These are phyloP conservation scores for Euphorbia celastroides DNA, from an alignment of 441 rosid genomes.

Conservation along the genomic window DNA sequence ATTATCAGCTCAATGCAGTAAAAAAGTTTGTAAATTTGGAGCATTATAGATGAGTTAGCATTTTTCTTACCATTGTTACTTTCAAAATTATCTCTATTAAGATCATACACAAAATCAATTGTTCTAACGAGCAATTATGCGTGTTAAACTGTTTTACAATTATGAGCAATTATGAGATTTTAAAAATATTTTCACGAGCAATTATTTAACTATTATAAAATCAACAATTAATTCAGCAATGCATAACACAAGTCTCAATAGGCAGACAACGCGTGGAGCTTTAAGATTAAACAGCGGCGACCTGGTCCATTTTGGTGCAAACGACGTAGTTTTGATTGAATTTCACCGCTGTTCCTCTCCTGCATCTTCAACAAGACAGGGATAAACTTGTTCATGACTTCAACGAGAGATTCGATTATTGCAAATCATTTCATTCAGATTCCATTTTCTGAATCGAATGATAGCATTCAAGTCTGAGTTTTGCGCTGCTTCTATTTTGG, in stretches of 20 bases:
- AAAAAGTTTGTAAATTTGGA: too few relatives aligned
- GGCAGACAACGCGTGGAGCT: background rate
- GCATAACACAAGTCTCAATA: background rate
- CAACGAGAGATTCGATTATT: background rate
- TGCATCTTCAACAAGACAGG: background rate
- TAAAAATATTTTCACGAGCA: too few relatives aligned
- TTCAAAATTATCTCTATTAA: too few relatives aligned
- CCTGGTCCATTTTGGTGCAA: background rate
- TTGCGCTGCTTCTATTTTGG: background rate
- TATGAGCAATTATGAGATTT: too few relatives aligned
- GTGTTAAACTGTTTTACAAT: too few relatives aligned
- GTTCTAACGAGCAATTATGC: too few relatives aligned
- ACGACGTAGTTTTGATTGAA: constrained; percentile 8
- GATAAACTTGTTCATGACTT: background rate
- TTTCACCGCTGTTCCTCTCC: constrained; percentile 2
- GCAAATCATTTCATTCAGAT: background rate
- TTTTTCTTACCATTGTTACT: too few relatives aligned
- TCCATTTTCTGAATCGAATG: background rate
- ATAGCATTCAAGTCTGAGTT: background rate
- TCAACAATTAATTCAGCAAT: too few relatives aligned
- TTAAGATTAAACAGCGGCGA: background rate
- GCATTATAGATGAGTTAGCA: too few relatives aligned
- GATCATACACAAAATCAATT: too few relatives aligned
- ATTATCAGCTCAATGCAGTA: too few relatives aligned
- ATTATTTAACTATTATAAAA: too few relatives aligned